These are phyloP conservation scores for Fraxinus platypoda DNA, from an alignment of 305 asterid species.

Conservation along the genomic window DNA sequence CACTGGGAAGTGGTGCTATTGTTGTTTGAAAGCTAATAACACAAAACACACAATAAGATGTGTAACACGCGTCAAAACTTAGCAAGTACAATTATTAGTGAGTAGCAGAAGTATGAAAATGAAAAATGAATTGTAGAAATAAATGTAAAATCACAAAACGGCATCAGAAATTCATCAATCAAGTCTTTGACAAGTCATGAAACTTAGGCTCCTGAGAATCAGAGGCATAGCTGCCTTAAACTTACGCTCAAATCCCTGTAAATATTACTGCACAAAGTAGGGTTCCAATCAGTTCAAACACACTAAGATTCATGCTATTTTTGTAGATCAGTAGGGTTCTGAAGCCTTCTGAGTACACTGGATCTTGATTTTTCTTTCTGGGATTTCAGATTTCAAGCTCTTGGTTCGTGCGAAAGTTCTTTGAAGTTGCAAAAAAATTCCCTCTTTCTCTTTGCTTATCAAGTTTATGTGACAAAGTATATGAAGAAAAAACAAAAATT, in stretches of 20 bases:
- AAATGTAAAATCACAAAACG: neutral
- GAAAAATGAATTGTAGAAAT: neutral
- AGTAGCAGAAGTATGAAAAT: neutral
- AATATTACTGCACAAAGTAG: neutral
- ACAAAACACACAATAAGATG: neutral
- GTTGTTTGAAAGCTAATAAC: neutral
- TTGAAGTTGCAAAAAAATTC: neutral
- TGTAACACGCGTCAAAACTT: neutral
- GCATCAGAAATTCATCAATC: neutral
- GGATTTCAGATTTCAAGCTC: conserved; percentile 21
- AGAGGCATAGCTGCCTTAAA: neutral
- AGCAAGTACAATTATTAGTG: conserved; percentile 25
- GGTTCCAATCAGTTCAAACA: neutral
- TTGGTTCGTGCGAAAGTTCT: neutral
- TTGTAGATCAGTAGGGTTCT: conserved; percentile 30
- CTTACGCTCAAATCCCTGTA: neutral
- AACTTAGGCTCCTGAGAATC: neutral
- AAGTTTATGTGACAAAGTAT: neutral
- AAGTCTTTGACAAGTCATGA: neutral
- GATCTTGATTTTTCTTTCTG: conserved; percentile 10
- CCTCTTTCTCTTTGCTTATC: neutral
- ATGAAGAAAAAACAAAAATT: neutral
- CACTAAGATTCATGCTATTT: conserved; percentile 21
- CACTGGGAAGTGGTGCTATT: conserved; percentile 25
- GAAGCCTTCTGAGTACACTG: conserved; percentile 1